These are phyloP conservation scores for Cercospora zeae-maydis DNA, from an alignment of 2,329 filamentous ascomycete species.

Conservation along the genomic window DNA sequence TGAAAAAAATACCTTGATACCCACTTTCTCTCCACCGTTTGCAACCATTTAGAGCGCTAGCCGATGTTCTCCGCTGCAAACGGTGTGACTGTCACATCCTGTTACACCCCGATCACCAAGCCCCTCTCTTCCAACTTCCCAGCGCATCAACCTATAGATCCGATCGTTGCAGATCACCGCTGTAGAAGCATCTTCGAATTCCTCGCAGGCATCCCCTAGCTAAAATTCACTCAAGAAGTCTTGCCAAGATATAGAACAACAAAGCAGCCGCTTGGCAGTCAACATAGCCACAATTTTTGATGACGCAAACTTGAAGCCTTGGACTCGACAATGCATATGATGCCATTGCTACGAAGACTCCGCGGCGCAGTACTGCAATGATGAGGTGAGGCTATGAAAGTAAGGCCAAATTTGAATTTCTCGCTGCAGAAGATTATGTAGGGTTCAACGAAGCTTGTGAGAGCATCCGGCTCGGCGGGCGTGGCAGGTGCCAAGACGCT, in stretches of 20 bases:
- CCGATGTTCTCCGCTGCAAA: not conserved
- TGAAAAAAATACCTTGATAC: not conserved
- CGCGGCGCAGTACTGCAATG: too few species aligned
- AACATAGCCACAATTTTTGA: not conserved
- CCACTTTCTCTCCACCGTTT: not conserved
- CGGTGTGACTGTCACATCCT: not conserved
- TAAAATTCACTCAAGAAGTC: not conserved
- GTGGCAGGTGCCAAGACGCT: too few species aligned
- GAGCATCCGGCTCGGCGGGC: too few species aligned
- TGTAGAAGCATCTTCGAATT: not conserved
- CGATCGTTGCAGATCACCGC: not conserved
- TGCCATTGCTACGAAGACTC: not conserved
- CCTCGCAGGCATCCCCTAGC: not conserved
- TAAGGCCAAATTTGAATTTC: too few species aligned
- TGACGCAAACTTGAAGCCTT: not conserved
- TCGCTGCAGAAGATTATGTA: too few species aligned
- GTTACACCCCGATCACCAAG: not conserved
- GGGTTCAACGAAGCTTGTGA: too few species aligned
- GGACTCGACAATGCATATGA: not conserved
- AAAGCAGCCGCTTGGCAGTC: constrained; percentile 2
- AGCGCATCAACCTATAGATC: not conserved
- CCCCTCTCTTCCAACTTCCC: not conserved
- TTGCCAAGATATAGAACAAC: not conserved
- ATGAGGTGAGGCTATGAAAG: too few species aligned
- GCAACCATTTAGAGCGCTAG: too few species aligned